Percentiles rank a stretch among this genome's conserved stretches.
phyloP scores from a whole-genome alignment of 768 basidiomycete species.

The Cystobasidium onofrii region DNA sequence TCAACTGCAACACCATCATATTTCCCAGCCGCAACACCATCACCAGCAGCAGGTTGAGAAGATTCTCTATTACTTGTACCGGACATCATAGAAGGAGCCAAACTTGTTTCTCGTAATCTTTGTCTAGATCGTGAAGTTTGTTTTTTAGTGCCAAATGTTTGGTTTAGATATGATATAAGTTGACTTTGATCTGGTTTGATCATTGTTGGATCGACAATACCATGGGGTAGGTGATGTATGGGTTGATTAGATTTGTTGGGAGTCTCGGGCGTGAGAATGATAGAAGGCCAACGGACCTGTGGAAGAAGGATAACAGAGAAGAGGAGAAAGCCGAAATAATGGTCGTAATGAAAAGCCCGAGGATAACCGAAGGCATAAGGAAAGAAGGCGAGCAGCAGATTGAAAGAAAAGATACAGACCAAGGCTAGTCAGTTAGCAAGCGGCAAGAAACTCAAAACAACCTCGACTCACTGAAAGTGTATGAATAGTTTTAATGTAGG shows the following conservation, averaged over 20 bases:
- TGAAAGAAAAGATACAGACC: too few relatives aligned
- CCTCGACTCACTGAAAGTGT: conserved; percentile 1
- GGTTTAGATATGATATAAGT: neutral
- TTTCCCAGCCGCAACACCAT: neutral
- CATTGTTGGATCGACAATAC: neutral
- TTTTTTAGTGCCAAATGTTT: conserved; percentile 7
- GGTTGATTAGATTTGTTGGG: too few relatives aligned
- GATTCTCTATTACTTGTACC: neutral
- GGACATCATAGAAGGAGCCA: neutral
- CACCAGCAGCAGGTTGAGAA: neutral
- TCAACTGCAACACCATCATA: neutral
- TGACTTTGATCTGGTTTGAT: conserved; percentile 6
- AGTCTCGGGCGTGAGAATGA: neutral
- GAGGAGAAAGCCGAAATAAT: neutral
- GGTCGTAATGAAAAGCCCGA: too few relatives aligned
- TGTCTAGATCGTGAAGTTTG: neutral
- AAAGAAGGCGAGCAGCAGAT: neutral
- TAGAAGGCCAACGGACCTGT: conserved; percentile 23
- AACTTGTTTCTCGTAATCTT: neutral
- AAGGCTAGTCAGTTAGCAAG: neutral
- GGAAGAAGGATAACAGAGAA: too few relatives aligned
- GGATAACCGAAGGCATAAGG: neutral
- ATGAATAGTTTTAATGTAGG: conserved; percentile 52
- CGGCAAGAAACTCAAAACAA: too few relatives aligned
- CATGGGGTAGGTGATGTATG: neutral